Evolutionary conservation across 140 eudicot genomes (phyloP), one percentile per base, ranked within the genome.

Genomic region (Stevia rebaudiana): DNA sequence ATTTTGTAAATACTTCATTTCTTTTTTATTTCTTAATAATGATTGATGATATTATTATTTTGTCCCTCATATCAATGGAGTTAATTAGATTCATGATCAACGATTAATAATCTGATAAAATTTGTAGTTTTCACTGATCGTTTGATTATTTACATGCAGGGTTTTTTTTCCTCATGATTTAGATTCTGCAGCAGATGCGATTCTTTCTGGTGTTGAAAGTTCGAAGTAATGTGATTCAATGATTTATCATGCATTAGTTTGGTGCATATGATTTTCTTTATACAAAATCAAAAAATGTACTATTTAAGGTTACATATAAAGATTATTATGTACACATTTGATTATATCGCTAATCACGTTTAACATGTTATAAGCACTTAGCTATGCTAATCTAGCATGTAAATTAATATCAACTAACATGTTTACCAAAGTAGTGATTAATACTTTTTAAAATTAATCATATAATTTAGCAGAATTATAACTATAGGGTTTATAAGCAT

Each of bases 121-220:
- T 21, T 3, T 61, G 67, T 36, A 13, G 50, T 0, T 64, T 3
- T 25, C 21, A 4, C 30, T 18, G 56, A 51, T 47, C 33, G 33
- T 9, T 24, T 3, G 31, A 4, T 58, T 10, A 39, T 36, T 58
- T 11, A 36, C 10, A 11, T 81, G 76, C 90, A 92, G 98, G 86
- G 95, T 88, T 33, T 92, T 92, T 72, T 92, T 92, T 65, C 95
- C 98, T 58, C 96, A 92, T 21, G 96, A 92, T 68, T 69, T 92
- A 84, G 98, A 88, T 70, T 74, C 96, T 49, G 94, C 86, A 44
- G 98, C 98, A 44, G 95, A 92, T 77, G 95, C 95, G 19, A 79
- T 92, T 76, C 96, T 92, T 79, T 57, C 87, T 50, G 79, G 80
- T 66, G 81, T 57, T 54, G 81, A 79, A 46, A 35, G 5, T 58